These are phyloP conservation scores for Saccharum spontaneum DNA, from an alignment of 176 grass and related monocot species.

Conservation along the genomic window DNA sequence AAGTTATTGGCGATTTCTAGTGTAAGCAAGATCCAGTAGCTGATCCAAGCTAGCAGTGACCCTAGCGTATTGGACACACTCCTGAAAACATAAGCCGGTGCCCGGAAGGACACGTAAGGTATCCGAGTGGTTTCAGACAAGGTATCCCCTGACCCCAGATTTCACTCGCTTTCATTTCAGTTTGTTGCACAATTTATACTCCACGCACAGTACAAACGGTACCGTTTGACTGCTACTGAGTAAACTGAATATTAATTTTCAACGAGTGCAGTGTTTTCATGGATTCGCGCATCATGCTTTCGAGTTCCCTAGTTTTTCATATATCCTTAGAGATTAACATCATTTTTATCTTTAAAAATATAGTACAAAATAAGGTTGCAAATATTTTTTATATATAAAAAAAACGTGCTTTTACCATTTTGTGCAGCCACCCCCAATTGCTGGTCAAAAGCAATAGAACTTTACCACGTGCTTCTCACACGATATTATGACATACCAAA, in stretches of 20 bases:
- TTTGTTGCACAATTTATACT: neutral
- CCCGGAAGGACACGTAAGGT: neutral
- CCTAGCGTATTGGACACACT: neutral
- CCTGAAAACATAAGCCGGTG: conserved; percentile 1
- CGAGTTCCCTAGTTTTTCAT: neutral
- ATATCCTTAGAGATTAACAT: neutral
- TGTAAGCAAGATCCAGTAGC: neutral
- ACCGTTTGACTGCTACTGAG: conserved; percentile 8
- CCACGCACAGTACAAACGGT: neutral
- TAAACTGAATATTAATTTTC: neutral
- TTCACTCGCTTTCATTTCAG: neutral
- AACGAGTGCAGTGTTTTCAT: neutral
- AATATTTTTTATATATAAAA: neutral
- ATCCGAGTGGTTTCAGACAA: conserved; percentile 3
- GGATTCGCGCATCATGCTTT: neutral
- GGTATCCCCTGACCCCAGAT: neutral
- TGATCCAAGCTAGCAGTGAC: neutral
- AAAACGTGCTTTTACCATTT: neutral
- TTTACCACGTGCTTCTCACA: neutral
- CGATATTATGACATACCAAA: neutral
- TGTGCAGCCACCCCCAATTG: neutral
- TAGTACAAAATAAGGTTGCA: neutral
- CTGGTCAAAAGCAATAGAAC: neutral
- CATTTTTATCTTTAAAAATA: neutral
- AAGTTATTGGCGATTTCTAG: neutral